Evolutionary conservation across 75 land plant species (phyloP), one percentile per base, ranked within the genome.

Genomic region (Larix kaempferi): DNA sequence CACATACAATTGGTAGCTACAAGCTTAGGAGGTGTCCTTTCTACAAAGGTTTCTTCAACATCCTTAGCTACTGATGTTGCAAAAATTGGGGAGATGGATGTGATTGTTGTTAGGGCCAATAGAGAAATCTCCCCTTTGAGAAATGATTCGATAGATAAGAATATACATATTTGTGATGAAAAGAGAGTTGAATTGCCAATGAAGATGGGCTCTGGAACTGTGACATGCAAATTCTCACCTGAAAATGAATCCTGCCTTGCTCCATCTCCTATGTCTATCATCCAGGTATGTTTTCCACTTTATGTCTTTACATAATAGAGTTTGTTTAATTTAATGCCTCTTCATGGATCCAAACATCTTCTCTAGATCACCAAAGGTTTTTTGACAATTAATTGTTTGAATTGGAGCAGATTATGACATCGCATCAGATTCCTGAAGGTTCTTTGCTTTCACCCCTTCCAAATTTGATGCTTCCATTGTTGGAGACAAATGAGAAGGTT

Each of bases 391-490:
- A 11, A 52, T 1, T 63, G 10, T 29, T 81, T 44, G 59, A 22
- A 15, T 12, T 76, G 74, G 56, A 75, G 37, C 93, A 96, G 99
- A 81, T 94, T 19, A 92, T 94, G 91, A 89, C 91, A 59, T 14
- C 23, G 7, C 82, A 88, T 78, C 83, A 79, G 54, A 73, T 88
- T 66, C 84, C 75, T 74, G 88, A 77, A 23, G 89, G 83, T 35
- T 61, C n/a, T 19, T 77, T 94, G 64, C 82, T 91, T 52, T 90
- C 97, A 26, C 99, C 99, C 63, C 84, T 96, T 54, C 77, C 82
- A 57, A 84, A 87, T 57, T 71, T 76, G 77, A 58, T 88, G 19
- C n/a, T 83, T 22, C 26, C 77, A 57, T 77, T 88, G 75, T 56
- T 78, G 14, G 80, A 77, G 76, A 77, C 55, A 57, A 33, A 81